Base-by-base conservation (phyloP, 2,329 filamentous ascomycete species). In the Aureobasidium melanogenum region DNA sequence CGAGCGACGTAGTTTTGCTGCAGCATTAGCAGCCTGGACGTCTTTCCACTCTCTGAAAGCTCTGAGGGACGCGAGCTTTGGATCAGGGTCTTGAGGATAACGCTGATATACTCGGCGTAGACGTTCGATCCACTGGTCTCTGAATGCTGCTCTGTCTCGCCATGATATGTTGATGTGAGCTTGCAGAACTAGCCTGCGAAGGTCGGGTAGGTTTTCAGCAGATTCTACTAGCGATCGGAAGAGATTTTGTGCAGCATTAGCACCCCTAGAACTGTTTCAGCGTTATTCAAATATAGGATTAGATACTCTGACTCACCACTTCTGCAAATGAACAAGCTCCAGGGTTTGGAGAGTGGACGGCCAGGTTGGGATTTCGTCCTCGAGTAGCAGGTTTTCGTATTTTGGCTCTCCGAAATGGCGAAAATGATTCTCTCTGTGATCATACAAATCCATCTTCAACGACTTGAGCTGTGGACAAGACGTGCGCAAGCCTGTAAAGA, bases 81-180 rank as follows among this genome's bases (percentile, higher is more conserved):
- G 68, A 54, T 68, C 72, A 1, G 83, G 83, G 3, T 78, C 70
- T 22, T 73, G 65, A 17, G 71, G 73, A 2, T 72, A 74, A 17
- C 84, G 78, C 52, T 85, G 79, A 67, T 90, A 92, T 2, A 91
- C 81, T 14, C 77, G 79, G 60, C 85, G 82, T 56, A 97, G 77
- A 64, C 80, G 85, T n/a, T 82, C 79, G 54, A 85, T 85, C 89
- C 91, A 96, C 65, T 84, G 83, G 66, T 88, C 84, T 41, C 92
- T 84, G 68, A 97, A 87, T n/a, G 82, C 81, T 19, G 88, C 88
- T 44, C 93, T 84, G 69, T 91, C 84, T 64, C 91, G 86, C 89
- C 91, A 96, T 12, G 80, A 79, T 28, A 88, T 86, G 68, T 92
- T 85, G 51, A 97, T 78, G 72, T 91, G 93, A 1, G 88, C 86